These are phyloP conservation scores for Darksidea phi DNA, from an alignment of 495 filamentous ascomycete species.

Conservation along the genomic window DNA sequence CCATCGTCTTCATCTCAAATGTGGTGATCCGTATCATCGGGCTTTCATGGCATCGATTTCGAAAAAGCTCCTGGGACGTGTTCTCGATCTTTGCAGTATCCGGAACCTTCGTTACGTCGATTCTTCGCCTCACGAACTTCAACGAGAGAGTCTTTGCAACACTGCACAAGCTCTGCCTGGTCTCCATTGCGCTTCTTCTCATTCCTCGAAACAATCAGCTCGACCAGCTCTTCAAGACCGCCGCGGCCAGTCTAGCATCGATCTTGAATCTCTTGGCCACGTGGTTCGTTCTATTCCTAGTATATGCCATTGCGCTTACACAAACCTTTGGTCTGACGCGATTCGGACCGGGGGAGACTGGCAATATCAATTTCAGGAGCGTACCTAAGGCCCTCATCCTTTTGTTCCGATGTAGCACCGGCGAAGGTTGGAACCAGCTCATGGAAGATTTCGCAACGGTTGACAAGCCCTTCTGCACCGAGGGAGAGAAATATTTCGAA, in stretches of 20 bases:
- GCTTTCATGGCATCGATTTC: slow-evolving; percentile 88
- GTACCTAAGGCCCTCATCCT: slow-evolving; percentile 92
- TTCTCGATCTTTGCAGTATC: slow-evolving; percentile 82
- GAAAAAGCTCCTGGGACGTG: slow-evolving; percentile 92
- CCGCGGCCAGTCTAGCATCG: slow-evolving; percentile 86
- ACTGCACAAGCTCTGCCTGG: slow-evolving; percentile 89
- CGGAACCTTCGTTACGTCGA: slow-evolving; percentile 76
- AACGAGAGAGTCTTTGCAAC: slow-evolving; percentile 63
- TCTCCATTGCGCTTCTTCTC: slow-evolving; percentile 83
- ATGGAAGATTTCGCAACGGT: slow-evolving; percentile 95
- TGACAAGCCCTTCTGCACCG: slow-evolving; percentile 71
- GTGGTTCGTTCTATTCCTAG: slow-evolving; percentile 94
- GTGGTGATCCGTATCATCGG: slow-evolving; percentile 81
- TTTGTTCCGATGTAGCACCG: slow-evolving; percentile 86
- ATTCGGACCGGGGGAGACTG: slow-evolving; percentile 69
- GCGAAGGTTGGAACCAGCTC: slow-evolving; percentile 92
- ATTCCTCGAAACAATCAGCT: slow-evolving; percentile 97
- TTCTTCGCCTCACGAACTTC: slow-evolving; percentile 62
- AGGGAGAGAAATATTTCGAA: slow-evolving; percentile 64
- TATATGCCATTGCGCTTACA: slow-evolving; percentile 93
- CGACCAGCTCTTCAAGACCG: slow-evolving; percentile 98
- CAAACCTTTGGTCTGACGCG: slow-evolving; percentile 95
- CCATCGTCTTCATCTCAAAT: slow-evolving; percentile 80
- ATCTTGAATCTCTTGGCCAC: slow-evolving; percentile 93
- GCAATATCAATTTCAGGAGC: slow-evolving; percentile 88